Evolutionary conservation across 805 yeast species (phyloP).

Genomic region (Brettanomyces sp.): DNA sequence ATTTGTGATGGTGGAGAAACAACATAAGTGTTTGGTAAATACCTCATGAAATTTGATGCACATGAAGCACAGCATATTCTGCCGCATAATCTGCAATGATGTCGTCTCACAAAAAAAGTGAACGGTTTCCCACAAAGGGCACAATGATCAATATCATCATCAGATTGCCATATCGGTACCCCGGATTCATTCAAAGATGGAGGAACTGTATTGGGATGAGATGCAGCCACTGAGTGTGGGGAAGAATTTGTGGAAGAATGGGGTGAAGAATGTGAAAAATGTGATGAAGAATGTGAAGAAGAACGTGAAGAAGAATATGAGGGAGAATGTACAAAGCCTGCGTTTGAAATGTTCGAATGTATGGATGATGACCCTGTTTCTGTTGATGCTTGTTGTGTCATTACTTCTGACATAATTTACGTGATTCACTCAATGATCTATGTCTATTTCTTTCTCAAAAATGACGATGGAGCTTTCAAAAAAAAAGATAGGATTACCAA

Average conservation of each 20-base stretch:
- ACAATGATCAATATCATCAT: constrained; percentile 43
- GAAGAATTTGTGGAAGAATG: neutral
- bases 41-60: constrained; percentile 42
- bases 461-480: too few species aligned
- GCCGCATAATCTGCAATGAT: constrained; percentile 81
- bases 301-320: too few species aligned
- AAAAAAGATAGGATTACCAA: too few species aligned
- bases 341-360: too few species aligned
- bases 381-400: too few species aligned
- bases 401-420: too few species aligned
- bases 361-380: too few species aligned
- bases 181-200: constrained; percentile 5
- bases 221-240: neutral
- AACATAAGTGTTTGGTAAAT: constrained; percentile 50
- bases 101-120: constrained; percentile 60
- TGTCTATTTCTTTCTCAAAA: too few species aligned
- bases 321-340: too few species aligned
- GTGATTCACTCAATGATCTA: too few species aligned
- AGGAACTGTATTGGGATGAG: neutral
- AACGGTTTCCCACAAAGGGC: constrained; percentile 43
- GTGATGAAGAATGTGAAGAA: too few species aligned
- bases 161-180: constrained; percentile 64
- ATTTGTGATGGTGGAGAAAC: constrained; percentile 44
- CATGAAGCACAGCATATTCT: constrained; percentile 67
- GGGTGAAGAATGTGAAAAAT: too few species aligned